Conservation (phyloP, 768 basidiomycete genomes). For the Pisolithus marmoratus region DNA sequence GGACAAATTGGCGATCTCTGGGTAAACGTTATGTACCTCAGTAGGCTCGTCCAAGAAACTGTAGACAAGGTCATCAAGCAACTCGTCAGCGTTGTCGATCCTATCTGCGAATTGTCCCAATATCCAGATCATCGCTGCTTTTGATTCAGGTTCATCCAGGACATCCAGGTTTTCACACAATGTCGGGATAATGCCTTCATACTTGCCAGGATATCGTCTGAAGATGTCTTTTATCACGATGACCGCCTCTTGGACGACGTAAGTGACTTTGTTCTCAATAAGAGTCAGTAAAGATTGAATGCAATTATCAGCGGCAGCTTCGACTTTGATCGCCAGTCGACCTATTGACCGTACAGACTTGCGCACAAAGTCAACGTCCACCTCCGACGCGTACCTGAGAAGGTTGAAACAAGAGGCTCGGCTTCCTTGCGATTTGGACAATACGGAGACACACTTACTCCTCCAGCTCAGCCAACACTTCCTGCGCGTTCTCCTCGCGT, state of each 20-base stretch:
- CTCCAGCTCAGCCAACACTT: slow-evolving; percentile 91
- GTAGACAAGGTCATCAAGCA: slow-evolving; percentile 87
- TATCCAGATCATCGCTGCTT: slow-evolving; percentile 98
- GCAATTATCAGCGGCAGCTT: slow-evolving; percentile 82
- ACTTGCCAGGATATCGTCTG: slow-evolving; percentile 92
- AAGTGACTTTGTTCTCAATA: slow-evolving; percentile 89
- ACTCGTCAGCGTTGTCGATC: slow-evolving; percentile 93
- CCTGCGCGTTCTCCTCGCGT: slow-evolving; percentile 86
- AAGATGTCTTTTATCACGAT: slow-evolving; percentile 99
- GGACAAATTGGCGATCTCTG: neutral
- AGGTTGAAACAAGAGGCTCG: neutral
- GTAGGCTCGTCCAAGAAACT: slow-evolving; percentile 90
- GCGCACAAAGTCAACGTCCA: slow-evolving; percentile 96
- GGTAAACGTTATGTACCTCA: slow-evolving; percentile 53
- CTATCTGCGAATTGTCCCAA: slow-evolving; percentile 92
- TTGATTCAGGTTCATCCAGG: slow-evolving; percentile 93
- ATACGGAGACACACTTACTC: slow-evolving; percentile 50
- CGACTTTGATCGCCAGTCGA: slow-evolving; percentile 95
- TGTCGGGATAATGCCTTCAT: slow-evolving; percentile 92
- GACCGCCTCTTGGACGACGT: slow-evolving; percentile 95
- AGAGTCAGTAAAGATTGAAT: slow-evolving; percentile 81
- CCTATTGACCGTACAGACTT: slow-evolving; percentile 98
- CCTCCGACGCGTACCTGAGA: slow-evolving; percentile 90
- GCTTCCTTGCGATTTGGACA: neutral
- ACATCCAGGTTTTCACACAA: slow-evolving; percentile 89